Conservation (phyloP, 2,329 filamentous ascomycete genomes). For the Ceratocystis variospora region DNA sequence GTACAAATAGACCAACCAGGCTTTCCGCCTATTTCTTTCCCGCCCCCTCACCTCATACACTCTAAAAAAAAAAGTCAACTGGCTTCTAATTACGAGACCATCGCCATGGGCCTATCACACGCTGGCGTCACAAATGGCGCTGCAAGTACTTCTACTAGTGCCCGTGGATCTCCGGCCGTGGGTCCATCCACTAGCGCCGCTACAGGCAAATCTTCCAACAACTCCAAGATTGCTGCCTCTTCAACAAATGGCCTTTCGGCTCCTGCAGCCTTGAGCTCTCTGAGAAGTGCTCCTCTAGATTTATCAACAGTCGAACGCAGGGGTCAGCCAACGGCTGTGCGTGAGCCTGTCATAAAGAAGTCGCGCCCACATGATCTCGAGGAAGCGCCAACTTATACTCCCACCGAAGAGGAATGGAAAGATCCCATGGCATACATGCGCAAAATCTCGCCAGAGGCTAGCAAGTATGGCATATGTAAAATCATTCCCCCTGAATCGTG, state of each 20-base stretch:
- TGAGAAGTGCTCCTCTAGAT: constrained; percentile 55
- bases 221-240: constrained; percentile 38
- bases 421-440: constrained; percentile 88
- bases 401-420: constrained; percentile 85
- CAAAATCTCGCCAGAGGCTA: constrained; percentile 77
- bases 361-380: constrained; percentile 70
- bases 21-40: not conserved
- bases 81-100: not conserved
- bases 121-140: constrained; percentile 26
- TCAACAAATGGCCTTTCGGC: constrained; percentile 25
- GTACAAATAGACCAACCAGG: not conserved
- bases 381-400: constrained; percentile 81
- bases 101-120: constrained; percentile 16
- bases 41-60: not conserved
- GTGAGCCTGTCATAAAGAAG: constrained; percentile 63
- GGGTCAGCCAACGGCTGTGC: constrained; percentile 62
- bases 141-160: constrained; percentile 31
- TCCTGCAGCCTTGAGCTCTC: constrained; percentile 40
- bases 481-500: constrained; percentile 86
- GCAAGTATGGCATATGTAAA: constrained; percentile 84
- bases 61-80: not conserved
- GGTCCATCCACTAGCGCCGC: constrained; percentile 22
- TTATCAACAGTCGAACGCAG: constrained; percentile 82
- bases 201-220: constrained; percentile 28
- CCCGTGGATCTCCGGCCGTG: constrained; percentile 39